A percentile compares a stretch with the other conserved stretches of the same genome.
Conservation (phyloP, 2,329 filamentous ascomycete species). For the Plectosphaerella plurivora region DNA sequence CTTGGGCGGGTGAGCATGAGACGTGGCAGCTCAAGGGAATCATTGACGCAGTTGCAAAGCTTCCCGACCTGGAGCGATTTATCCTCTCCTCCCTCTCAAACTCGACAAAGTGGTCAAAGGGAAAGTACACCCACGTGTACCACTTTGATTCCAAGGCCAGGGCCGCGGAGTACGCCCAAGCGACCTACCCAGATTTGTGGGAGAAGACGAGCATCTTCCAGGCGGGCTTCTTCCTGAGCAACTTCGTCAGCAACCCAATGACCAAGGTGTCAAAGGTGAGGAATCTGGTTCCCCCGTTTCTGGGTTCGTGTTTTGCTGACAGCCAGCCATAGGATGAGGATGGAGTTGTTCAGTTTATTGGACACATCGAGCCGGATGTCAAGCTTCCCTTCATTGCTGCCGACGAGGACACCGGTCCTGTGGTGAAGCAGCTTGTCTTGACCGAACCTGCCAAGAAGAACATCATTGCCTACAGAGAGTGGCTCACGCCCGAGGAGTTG, state of each 20-base stretch:
- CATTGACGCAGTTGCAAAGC: slow-evolving; percentile 26
- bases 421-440: slow-evolving; percentile 16
- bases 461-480: slow-evolving; percentile 17
- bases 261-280: too few species aligned
- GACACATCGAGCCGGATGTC: slow-evolving; percentile 6
- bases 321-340: slow-evolving; percentile 7
- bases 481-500: slow-evolving; percentile 13
- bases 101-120: slow-evolving; percentile 28
- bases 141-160: slow-evolving; percentile 37
- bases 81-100: slow-evolving; percentile 31
- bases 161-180: slow-evolving; percentile 19
- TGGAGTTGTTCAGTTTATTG: slow-evolving; percentile 14
- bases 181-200: slow-evolving; percentile 13
- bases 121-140: slow-evolving; percentile 33
- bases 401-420: slow-evolving; percentile 17
- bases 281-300: too few species aligned
- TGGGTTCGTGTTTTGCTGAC: too few species aligned
- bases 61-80: slow-evolving; percentile 28
- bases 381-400: slow-evolving; percentile 17
- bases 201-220: slow-evolving; percentile 15
- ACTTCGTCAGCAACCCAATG: too few species aligned
- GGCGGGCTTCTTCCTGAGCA: slow-evolving; percentile 13
- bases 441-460: slow-evolving; percentile 13
- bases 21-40: slow-evolving; percentile 28
- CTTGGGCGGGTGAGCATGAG: slow-evolving; percentile 22